These are phyloP conservation scores for Immersiella caudata DNA, from an alignment of 495 filamentous ascomycete species.

Conservation along the genomic window DNA sequence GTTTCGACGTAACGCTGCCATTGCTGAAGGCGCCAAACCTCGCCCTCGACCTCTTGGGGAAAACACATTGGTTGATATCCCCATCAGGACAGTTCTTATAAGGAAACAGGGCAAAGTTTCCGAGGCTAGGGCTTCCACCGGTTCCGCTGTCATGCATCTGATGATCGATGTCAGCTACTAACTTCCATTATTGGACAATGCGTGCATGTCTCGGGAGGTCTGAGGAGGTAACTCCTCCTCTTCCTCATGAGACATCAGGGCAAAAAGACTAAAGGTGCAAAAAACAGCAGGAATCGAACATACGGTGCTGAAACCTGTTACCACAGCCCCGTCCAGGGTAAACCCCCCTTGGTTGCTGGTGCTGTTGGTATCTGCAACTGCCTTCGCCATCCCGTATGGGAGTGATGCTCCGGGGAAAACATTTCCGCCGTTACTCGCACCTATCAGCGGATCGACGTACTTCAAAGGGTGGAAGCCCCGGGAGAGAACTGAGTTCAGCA, in stretches of 20 bases:
- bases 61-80: constrained; percentile 65
- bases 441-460: constrained; percentile 61
- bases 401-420: constrained; percentile 76
- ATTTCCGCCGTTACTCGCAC: constrained; percentile 66
- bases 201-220: too few species aligned
- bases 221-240: too few species aligned
- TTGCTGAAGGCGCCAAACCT: constrained; percentile 46
- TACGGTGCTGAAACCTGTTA: constrained; percentile 68
- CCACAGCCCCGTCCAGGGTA: constrained; percentile 60
- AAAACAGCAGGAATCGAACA: too few species aligned
- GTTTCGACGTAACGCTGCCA: constrained; percentile 58
- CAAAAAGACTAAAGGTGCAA: too few species aligned
- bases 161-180: too few species aligned
- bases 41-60: constrained; percentile 51
- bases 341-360: constrained; percentile 73
- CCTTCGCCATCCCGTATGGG: constrained; percentile 78
- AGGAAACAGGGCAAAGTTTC: constrained; percentile 76
- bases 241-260: too few species aligned
- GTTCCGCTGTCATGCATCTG: constrained; percentile 78
- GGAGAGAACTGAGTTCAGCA: constrained; percentile 14
- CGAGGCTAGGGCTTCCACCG: constrained; percentile 67
- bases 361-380: constrained; percentile 69
- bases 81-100: constrained; percentile 66
- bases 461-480: constrained; percentile 42
- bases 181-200: too few species aligned